Evolutionary conservation across 768 basidiomycete species (phyloP).

Genomic region (Mrakia gelida): DNA sequence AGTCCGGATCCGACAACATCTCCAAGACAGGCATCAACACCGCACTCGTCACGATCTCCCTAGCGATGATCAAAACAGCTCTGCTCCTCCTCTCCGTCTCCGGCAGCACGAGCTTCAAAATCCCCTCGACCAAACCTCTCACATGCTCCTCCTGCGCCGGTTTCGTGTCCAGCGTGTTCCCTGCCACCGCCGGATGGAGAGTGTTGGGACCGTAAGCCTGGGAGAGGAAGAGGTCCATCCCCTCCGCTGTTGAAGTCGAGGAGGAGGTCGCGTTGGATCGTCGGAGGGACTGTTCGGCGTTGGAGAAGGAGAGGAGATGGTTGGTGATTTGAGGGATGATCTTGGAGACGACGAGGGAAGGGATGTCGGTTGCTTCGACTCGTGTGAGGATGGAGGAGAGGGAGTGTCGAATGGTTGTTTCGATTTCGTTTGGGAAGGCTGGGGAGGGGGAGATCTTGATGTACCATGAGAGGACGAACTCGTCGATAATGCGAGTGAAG

Average conservation of each 20-base stretch:
- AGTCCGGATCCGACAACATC: slow-evolving; percentile 90
- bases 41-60: slow-evolving; percentile 78
- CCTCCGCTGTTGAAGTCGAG: slow-evolving; percentile 58
- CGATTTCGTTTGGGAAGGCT: slow-evolving; percentile 81
- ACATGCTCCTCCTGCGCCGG: slow-evolving; percentile 88
- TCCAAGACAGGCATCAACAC: slow-evolving; percentile 84
- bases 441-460: slow-evolving; percentile 72
- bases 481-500: slow-evolving; percentile 71
- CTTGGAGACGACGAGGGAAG: slow-evolving; percentile 71
- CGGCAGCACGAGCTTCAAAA: slow-evolving; percentile 70
- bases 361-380: slow-evolving; percentile 60
- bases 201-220: slow-evolving; percentile 65
- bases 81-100: slow-evolving; percentile 67
- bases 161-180: slow-evolving; percentile 80
- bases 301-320: slow-evolving; percentile 81
- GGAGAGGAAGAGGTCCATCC: slow-evolving; percentile 79
- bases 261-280: slow-evolving; percentile 21
- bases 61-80: slow-evolving; percentile 64
- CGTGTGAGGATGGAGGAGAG: slow-evolving; percentile 59
- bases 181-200: slow-evolving; percentile 80
- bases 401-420: slow-evolving; percentile 64
- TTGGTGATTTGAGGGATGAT: slow-evolving; percentile 83
- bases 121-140: slow-evolving; percentile 61
- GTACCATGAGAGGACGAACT: slow-evolving; percentile 91
- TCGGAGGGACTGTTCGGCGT: slow-evolving; percentile 59